Conservation (phyloP, 225 moss, liverwort and hornwort genomes). For the Polytrichum commune region DNA sequence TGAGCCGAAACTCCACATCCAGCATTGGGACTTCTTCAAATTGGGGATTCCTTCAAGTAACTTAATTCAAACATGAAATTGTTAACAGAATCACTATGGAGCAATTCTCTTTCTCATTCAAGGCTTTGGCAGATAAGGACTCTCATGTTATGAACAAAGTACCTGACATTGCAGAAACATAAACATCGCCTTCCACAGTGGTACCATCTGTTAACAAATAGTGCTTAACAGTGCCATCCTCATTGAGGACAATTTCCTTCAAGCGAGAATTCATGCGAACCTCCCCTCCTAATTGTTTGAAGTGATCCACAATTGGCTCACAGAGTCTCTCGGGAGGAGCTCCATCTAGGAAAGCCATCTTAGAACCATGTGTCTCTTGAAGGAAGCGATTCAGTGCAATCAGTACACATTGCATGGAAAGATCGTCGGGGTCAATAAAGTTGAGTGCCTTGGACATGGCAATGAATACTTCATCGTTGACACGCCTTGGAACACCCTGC, state of each 20-base stretch:
- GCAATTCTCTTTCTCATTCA: not conserved
- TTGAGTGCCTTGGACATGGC: constrained; percentile 99
- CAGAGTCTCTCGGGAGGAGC: constrained; percentile 94
- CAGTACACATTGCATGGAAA: constrained; percentile 96
- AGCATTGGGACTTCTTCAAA: no score
- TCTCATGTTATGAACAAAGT: not conserved
- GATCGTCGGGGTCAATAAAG: constrained; percentile 96
- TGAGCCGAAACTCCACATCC: no score
- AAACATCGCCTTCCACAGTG: constrained; percentile 86
- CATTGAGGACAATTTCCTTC: constrained; percentile 74
- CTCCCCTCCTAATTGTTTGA: constrained; percentile 73
- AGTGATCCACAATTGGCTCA: constrained; percentile 85
- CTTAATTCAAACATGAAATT: no score
- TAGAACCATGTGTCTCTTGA: constrained; percentile 96
- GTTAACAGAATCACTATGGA: no score
- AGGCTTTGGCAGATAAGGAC: not conserved
- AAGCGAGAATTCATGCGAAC: constrained; percentile 74
- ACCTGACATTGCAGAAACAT: constrained; percentile 99
- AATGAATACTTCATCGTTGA: constrained; percentile 97
- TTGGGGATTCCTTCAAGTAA: no score
- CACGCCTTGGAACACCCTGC: constrained; percentile 90
- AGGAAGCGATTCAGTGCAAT: constrained; percentile 94
- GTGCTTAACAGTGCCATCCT: constrained; percentile 85
- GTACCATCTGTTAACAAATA: constrained; percentile 67
- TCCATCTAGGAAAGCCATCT: constrained; percentile 98